A percentile compares a stretch with the other conserved stretches of the same genome.
These are phyloP conservation scores for Geosmithia morbida DNA, from an alignment of 2,329 filamentous ascomycete genomes.

Conservation along the genomic window DNA sequence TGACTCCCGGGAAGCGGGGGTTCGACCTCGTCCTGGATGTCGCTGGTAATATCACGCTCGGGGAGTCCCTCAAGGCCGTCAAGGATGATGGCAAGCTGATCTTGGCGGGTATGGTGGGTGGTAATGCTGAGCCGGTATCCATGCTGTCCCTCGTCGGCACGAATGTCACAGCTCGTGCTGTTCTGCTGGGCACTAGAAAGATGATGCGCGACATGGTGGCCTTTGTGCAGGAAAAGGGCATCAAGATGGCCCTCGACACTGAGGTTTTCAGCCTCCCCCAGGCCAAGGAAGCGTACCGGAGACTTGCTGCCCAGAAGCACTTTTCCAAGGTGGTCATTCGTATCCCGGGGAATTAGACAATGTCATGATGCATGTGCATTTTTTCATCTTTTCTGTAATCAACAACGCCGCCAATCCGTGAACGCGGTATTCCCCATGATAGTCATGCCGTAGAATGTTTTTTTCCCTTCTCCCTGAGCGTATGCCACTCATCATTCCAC, in stretches of 20 bases:
- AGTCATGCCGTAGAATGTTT: neutral
- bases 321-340: constrained; percentile 20
- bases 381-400: neutral
- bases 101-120: constrained; percentile 15
- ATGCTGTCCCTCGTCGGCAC: constrained; percentile 10
- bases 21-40: constrained; percentile 52
- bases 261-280: constrained; percentile 14
- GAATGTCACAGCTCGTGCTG: constrained; percentile 13
- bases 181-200: constrained; percentile 10
- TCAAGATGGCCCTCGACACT: constrained; percentile 16
- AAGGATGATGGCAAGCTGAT: constrained; percentile 16
- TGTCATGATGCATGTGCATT: neutral
- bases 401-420: neutral
- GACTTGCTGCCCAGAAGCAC: constrained; percentile 16
- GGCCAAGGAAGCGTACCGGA: constrained; percentile 15
- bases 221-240: constrained; percentile 15
- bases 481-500: constrained; percentile 18
- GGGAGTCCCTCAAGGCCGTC: constrained; percentile 37
- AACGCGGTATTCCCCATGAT: neutral
- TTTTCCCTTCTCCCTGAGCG: neutral
- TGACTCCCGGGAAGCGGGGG: constrained; percentile 30
- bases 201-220: constrained; percentile 14
- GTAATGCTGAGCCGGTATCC: constrained; percentile 11
- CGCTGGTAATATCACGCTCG: constrained; percentile 47
- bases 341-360: constrained; percentile 4